Evolutionary conservation across 1,139 yeast species (phyloP).

Genomic region (Insectozyma bohioensis): DNA sequence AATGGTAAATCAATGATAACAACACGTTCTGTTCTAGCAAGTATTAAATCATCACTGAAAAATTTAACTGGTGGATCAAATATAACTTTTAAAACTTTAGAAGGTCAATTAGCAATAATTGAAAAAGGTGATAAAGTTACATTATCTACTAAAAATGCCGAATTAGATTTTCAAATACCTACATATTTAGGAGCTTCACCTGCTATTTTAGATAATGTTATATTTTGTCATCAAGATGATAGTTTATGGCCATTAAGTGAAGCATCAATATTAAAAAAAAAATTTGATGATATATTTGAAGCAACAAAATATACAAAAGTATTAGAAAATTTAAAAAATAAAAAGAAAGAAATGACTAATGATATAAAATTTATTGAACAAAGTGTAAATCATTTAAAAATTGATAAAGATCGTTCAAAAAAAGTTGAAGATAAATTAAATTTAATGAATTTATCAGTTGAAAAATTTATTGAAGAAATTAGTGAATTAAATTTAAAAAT

Average conservation of each 20-base stretch:
- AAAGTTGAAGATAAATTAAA: slow-evolving; percentile 52
- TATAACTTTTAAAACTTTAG: slow-evolving; percentile 83
- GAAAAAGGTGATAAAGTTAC: slow-evolving; percentile 69
- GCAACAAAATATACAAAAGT: slow-evolving; percentile 93
- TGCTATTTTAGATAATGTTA: slow-evolving; percentile 86
- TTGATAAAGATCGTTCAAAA: slow-evolving; percentile 72
- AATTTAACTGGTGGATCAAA: slow-evolving; percentile 25
- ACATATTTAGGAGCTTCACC: slow-evolving; percentile 81
- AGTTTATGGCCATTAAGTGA: slow-evolving; percentile 96
- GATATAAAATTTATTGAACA: slow-evolving; percentile 78
- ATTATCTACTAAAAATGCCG: slow-evolving; percentile 80
- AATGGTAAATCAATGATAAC: slow-evolving; percentile 79
- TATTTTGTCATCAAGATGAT: slow-evolving; percentile 97
- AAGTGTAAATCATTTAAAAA: slow-evolving; percentile 70
- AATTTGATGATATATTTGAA: slow-evolving; percentile 95
- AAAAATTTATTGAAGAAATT: slow-evolving; percentile 49
- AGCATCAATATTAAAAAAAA: slow-evolving; percentile 82
- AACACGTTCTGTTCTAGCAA: slow-evolving; percentile 79
- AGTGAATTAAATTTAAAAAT: slow-evolving; percentile 49
- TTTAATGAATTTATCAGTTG: slow-evolving; percentile 44
- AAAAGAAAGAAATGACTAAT: slow-evolving; percentile 73
- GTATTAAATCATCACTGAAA: slow-evolving; percentile 47
- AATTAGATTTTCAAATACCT: slow-evolving; percentile 81
- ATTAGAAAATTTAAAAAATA: slow-evolving; percentile 70
- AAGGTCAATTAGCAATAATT: slow-evolving; percentile 77